These are phyloP conservation scores for Salix viminalis DNA, from an alignment of 345 rosid genomes.

Conservation along the genomic window DNA sequence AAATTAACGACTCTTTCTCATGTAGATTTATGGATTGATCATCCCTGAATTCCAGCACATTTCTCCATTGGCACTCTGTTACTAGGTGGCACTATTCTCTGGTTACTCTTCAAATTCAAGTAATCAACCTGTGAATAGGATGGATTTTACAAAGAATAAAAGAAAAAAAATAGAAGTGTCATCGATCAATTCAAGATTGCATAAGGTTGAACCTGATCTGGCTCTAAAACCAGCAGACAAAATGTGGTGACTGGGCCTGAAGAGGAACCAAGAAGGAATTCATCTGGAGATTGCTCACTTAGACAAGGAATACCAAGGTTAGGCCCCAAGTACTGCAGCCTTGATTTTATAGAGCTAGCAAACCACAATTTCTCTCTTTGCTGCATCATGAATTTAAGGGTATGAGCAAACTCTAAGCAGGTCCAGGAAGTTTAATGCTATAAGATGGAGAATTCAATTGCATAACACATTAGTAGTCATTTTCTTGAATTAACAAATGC, in stretches of 20 bases:
- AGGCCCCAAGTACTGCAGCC: conserved; percentile 60
- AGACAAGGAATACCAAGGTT: conserved; percentile 56
- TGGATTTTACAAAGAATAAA: background rate
- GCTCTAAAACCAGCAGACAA: conserved; percentile 70
- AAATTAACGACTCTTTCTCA: background rate
- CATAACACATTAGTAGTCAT: background rate
- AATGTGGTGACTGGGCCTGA: conserved; percentile 57
- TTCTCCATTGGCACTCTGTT: conserved; percentile 33
- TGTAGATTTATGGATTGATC: conserved; percentile 46
- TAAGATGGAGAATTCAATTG: background rate
- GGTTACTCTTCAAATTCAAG: conserved; percentile 74
- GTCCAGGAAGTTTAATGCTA: background rate
- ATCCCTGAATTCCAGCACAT: conserved; percentile 62
- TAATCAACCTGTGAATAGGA: conserved; percentile 67
- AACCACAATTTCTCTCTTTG: conserved; percentile 80
- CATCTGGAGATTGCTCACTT: conserved; percentile 34
- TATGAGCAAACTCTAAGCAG: conserved; percentile 8
- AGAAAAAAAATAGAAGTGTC: background rate
- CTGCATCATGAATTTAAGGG: conserved; percentile 35
- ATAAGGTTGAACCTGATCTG: conserved; percentile 57
- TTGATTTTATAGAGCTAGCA: conserved; percentile 61
- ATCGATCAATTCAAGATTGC: background rate
- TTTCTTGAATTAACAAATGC: background rate
- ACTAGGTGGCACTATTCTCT: conserved; percentile 51
- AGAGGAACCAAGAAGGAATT: conserved; percentile 52